Evolutionary conservation across 1,284 basidiomycete genomes (phyloP), one percentile per base, ranked within the genome.

Genomic region (Amylostereum areolatum): DNA sequence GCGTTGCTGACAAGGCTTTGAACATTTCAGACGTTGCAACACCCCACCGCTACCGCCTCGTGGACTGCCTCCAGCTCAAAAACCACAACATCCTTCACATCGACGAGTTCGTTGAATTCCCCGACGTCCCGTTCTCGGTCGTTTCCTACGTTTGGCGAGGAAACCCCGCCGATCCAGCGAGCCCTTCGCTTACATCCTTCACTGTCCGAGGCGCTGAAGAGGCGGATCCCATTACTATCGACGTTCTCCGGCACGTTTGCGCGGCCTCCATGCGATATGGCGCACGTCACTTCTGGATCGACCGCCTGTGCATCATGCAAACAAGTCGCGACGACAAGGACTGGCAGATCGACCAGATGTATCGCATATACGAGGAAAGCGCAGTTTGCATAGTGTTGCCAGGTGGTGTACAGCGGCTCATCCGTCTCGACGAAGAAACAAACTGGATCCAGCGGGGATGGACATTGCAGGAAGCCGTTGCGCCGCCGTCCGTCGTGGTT

Each of bases 401-500:
- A 2, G 50, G 54, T 35, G 54, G 55, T 18, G 18, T 58, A 10
- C 53, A 50, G 27, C 51, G 52, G 7, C 48, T 57, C 18, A 49
- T 52, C 4, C 47, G 51, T 11, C 31, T 58, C 3, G 49, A 53
- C 32, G 57, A 58, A 39, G 48, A 56, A n/a, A 59, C 56, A 24
- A 34, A 25, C 3, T 55, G 55, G 53, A 55, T 53, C 11, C 45
- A 55, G 46, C 55, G 55, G 5, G 52, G 49, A 5, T 55, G 54
- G 55, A 57, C 55, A 27, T 35, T 57, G n/a, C 55, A 55, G 39
- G 55, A 57, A 46, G 53, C 39, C n/a, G 12, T 57, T 29, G 53
- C 53, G 41, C 47, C 25, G 3, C 31, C 47, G 11, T n/a, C 6
- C 12, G 28, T 18, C 18, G 18, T 18, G 18, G 18, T 18, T 18